These are phyloP conservation scores for Rubia peregrina DNA, from an alignment of 305 asterid species.

Conservation along the genomic window DNA sequence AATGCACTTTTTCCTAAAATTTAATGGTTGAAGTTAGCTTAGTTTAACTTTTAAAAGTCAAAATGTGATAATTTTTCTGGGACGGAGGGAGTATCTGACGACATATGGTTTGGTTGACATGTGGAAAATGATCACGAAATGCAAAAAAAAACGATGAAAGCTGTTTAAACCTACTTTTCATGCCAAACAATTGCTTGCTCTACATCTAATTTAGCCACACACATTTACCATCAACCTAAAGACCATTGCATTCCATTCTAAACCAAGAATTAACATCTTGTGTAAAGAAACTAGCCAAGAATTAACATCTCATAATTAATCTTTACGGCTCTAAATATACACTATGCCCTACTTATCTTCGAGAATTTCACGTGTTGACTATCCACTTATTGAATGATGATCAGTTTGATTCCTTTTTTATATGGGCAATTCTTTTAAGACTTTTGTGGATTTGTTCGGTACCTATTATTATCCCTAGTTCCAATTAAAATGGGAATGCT, in stretches of 20 bases:
- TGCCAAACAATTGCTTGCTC: constrained; percentile 20
- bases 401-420: neutral
- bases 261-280: neutral
- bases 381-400: neutral
- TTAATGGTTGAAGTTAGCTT: too few species aligned
- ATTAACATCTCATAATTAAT: neutral
- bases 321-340: neutral
- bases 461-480: neutral
- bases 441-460: neutral
- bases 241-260: constrained; percentile 14
- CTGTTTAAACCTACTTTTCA: constrained; percentile 17
- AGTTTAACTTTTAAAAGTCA: too few species aligned
- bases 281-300: neutral
- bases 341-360: neutral
- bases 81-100: constrained; percentile 3
- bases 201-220: constrained; percentile 32
- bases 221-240: constrained; percentile 29
- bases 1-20: too few species aligned
- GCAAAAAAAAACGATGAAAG: constrained; percentile 10
- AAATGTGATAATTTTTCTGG: too few species aligned
- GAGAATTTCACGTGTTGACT: constrained; percentile 8
- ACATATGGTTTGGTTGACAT: constrained; percentile 15
- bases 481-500: too few species aligned
- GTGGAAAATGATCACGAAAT: constrained; percentile 10
- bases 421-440: neutral